Percentiles rank a stretch among this genome's conserved stretches.
phyloP scores from a whole-genome alignment of 495 filamentous ascomycete genomes.

The Aspergillus kassunensis region DNA sequence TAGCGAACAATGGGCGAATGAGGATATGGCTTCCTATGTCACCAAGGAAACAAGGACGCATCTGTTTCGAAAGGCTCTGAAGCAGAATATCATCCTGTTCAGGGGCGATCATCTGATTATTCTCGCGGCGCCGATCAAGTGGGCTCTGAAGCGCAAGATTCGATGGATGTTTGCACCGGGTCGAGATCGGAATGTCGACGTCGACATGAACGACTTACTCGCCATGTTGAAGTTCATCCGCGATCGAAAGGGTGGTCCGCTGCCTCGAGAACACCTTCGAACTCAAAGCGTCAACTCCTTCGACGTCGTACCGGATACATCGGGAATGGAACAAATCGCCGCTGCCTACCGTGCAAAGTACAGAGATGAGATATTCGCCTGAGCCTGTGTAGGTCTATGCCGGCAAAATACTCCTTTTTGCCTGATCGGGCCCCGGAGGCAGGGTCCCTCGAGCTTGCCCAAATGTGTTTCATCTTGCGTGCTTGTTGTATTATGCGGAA shows the following conservation, averaged over 20 bases:
- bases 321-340: conserved; percentile 12
- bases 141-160: conserved; percentile 13
- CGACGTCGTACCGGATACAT: conserved; percentile 7
- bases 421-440: neutral
- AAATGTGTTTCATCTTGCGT: neutral
- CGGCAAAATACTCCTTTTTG: neutral
- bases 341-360: conserved; percentile 13
- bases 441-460: neutral
- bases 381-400: neutral
- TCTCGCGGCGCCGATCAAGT: conserved; percentile 11
- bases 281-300: conserved; percentile 10
- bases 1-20: conserved; percentile 9
- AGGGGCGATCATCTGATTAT: conserved; percentile 10
- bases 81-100: conserved; percentile 14
- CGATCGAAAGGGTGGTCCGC: conserved; percentile 3
- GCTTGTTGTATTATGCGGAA: neutral
- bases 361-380: conserved; percentile 13
- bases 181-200: conserved; percentile 2
- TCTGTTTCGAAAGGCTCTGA: conserved; percentile 11
- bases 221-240: conserved; percentile 13
- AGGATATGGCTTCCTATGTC: conserved; percentile 10
- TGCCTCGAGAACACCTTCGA: conserved; percentile 8
- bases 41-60: conserved; percentile 12
- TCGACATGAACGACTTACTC: conserved; percentile 11
- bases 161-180: conserved; percentile 10